Base-by-base conservation (phyloP, 2,329 filamentous ascomycete species). In the Talaromyces sp. region DNA sequence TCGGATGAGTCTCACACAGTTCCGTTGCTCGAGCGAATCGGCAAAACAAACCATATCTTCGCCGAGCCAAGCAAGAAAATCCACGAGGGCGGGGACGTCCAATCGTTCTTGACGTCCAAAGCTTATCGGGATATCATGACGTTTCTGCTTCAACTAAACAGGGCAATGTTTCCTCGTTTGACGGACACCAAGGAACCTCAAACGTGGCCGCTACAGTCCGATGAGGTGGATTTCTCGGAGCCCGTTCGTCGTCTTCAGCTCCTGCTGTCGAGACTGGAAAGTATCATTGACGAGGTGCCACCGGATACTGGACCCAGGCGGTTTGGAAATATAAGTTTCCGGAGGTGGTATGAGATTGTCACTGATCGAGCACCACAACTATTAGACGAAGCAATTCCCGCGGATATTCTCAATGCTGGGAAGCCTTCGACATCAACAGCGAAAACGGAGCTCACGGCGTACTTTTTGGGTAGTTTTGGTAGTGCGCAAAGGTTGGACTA, bases 261-360 rank as follows among this genome's bases (percentile, higher is more conserved):
- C 10, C 79, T 99, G 38, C 77, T 98, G 17, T 76, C 80, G 6
- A 83, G 80, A 55, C 79, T 96, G 14, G 84, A 85, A 56, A 77
- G 76, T 9, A 82, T 96, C 55, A 85, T 96, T 56, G 84, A 89
- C 17, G 86, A 93, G 69, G 89, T 87, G 0, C 93, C 93, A 1
- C 93, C 93, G 0, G 89, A 96, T 68, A 85, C 86, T 7, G 93
- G 93, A 14, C 93, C 93, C 19, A 83, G 93, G 58, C 84, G 95
- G 64, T 99, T 98, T 72, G 95, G 95, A 35, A 99, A 99, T 72
- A 80, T 90, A 52, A 93, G 90, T 69, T 99, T 96, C 75, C 84
- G 93, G 31, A 90, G 81, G 66, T 99, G 95, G 93, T 84, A 89
- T 72, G 78, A 83, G 54, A 76, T 92, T 31, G 80, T 95, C 13